Conservation (phyloP, 192 early-diverging fungal species). For the Backusella macrospora region DNA sequence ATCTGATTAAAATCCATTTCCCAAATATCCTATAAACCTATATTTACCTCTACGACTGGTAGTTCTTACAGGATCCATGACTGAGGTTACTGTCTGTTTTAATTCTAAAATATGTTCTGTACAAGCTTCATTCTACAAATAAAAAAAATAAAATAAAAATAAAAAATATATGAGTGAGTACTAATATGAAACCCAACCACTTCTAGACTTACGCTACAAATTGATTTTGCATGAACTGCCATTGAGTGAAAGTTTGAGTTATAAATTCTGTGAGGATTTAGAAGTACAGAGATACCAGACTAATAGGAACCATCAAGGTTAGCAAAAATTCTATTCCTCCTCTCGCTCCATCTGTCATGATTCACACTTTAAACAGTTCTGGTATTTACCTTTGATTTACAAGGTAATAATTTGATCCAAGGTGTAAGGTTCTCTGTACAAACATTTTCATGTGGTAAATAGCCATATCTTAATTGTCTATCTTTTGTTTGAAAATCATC, state of each 20-base stretch:
- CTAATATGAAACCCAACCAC: slow-evolving; percentile 41
- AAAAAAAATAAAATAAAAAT: not conserved
- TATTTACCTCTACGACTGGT: slow-evolving; percentile 47
- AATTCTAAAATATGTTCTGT: slow-evolving; percentile 57
- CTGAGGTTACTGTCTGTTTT: slow-evolving; percentile 76
- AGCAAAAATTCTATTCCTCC: not conserved
- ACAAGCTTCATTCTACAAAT: slow-evolving; percentile 48
- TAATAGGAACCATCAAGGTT: slow-evolving; percentile 27
- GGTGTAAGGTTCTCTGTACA: slow-evolving; percentile 99
- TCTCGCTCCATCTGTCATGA: not conserved
- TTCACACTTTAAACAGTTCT: not conserved
- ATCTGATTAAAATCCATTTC: not conserved
- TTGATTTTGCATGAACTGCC: slow-evolving; percentile 67
- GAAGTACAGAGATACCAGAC: slow-evolving; percentile 83
- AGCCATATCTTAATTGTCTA: slow-evolving; percentile 67
- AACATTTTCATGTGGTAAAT: slow-evolving; percentile 88
- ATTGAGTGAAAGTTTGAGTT: slow-evolving; percentile 92
- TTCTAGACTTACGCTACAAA: slow-evolving; percentile 44
- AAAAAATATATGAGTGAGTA: not conserved
- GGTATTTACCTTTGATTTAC: slow-evolving; percentile 71
- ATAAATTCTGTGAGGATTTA: slow-evolving; percentile 92
- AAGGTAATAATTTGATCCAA: slow-evolving; percentile 95
- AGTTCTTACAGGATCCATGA: slow-evolving; percentile 72
- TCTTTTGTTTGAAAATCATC: slow-evolving; percentile 29
- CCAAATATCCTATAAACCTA: not conserved